A percentile compares a stretch with the other conserved stretches of the same genome.
Evolutionary conservation across 1,139 yeast genomes (phyloP).

Genomic region (Sugiyamaella castrensis): DNA sequence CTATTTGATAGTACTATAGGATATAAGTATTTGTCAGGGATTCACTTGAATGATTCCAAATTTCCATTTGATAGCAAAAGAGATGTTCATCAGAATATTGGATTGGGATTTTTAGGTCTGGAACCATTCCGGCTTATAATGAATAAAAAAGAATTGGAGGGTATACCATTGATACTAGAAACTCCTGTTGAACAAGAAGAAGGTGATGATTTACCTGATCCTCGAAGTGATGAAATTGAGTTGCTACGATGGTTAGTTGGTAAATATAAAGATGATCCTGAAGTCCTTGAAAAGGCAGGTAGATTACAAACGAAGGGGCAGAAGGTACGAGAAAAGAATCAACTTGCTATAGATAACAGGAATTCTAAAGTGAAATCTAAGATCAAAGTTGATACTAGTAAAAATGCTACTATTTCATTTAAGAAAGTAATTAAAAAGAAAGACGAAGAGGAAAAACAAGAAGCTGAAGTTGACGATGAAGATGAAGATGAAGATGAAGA

Average conservation of each 20-base stretch:
- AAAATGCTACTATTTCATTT: constrained; percentile 12
- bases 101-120: constrained; percentile 84
- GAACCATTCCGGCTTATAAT: constrained; percentile 79
- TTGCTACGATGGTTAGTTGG: constrained; percentile 67
- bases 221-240: constrained; percentile 76
- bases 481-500: background rate
- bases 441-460: constrained; percentile 5
- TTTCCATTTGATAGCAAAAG: constrained; percentile 89
- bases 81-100: constrained; percentile 87
- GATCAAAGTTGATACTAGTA: constrained; percentile 6
- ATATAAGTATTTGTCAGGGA: constrained; percentile 65
- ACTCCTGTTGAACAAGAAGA: constrained; percentile 63
- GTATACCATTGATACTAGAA: constrained; percentile 81
- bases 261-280: constrained; percentile 51
- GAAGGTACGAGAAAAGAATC: constrained; percentile 33
- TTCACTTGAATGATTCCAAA: constrained; percentile 91
- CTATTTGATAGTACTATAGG: constrained; percentile 75
- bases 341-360: constrained; percentile 27
- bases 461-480: background rate
- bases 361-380: constrained; percentile 12
- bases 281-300: constrained; percentile 47
- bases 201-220: constrained; percentile 37
- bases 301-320: constrained; percentile 47
- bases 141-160: constrained; percentile 58
- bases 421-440: constrained; percentile 5